Evolutionary conservation across 495 filamentous ascomycete species (phyloP).

Genomic region (Penicillium steckii): DNA sequence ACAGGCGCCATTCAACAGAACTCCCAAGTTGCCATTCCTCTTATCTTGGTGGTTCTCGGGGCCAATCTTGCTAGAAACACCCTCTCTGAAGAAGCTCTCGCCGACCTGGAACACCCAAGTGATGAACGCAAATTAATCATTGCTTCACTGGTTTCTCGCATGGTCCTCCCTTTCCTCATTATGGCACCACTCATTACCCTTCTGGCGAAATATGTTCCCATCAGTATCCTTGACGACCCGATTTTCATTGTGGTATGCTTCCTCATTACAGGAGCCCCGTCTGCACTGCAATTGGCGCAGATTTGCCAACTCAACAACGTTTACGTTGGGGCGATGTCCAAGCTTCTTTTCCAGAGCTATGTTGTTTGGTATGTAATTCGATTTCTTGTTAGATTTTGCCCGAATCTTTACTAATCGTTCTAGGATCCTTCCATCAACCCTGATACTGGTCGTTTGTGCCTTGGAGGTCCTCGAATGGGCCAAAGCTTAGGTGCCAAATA

Average conservation of each 20-base stretch:
- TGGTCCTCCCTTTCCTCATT: constrained; percentile 87
- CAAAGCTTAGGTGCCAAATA: constrained; percentile 19
- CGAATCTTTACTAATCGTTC: constrained; percentile 13
- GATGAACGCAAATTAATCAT: constrained; percentile 79
- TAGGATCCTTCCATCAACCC: constrained; percentile 91
- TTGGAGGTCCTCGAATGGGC: constrained; percentile 95
- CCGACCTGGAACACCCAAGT: constrained; percentile 56
- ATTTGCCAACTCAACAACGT: constrained; percentile 99
- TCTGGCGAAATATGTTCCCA: constrained; percentile 85
- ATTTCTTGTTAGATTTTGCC: background rate
- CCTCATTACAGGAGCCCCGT: constrained; percentile 90
- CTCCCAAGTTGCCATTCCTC: constrained; percentile 86
- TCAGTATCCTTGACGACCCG: constrained; percentile 95
- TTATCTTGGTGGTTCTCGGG: constrained; percentile 95
- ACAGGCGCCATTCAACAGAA: constrained; percentile 82
- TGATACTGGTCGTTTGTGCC: constrained; percentile 86
- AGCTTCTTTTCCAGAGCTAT: constrained; percentile 93
- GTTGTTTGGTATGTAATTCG: constrained; percentile 78
- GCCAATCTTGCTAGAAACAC: constrained; percentile 87
- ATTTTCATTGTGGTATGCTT: constrained; percentile 98
- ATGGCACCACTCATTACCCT: constrained; percentile 92
- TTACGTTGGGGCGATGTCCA: constrained; percentile 90
- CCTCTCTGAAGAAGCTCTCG: constrained; percentile 52
- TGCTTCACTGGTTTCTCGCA: constrained; percentile 81
- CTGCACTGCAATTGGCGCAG: constrained; percentile 91